phyloP scores from a whole-genome alignment of 2,329 filamentous ascomycete genomes.

The Ascochyta clinopodiicola region DNA sequence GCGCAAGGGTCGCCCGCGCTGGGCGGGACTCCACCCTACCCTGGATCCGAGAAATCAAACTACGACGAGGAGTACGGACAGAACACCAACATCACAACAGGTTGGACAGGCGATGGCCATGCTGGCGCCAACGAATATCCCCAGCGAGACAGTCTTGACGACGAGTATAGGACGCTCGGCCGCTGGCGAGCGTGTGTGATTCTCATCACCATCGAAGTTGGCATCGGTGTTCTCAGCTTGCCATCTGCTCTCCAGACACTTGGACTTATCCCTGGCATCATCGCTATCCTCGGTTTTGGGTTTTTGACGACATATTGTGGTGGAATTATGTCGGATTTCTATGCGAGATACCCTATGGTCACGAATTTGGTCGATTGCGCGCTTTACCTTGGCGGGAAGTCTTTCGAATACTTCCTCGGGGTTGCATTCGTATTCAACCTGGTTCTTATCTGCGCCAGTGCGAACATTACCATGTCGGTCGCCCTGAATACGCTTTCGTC shows the following conservation, averaged over 20 bases:
- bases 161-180: slow-evolving; percentile 36
- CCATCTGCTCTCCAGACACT: slow-evolving; percentile 38
- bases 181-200: slow-evolving; percentile 40
- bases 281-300: slow-evolving; percentile 39
- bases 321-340: slow-evolving; percentile 37
- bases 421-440: slow-evolving; percentile 36
- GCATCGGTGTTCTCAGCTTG: slow-evolving; percentile 38
- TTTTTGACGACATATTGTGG: slow-evolving; percentile 36
- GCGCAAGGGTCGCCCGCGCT: slow-evolving; percentile 17
- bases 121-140: slow-evolving; percentile 33
- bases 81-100: slow-evolving; percentile 33
- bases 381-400: slow-evolving; percentile 34
- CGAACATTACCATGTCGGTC: slow-evolving; percentile 54
- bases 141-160: slow-evolving; percentile 17
- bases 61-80: slow-evolving; percentile 32
- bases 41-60: slow-evolving; percentile 27
- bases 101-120: slow-evolving; percentile 33
- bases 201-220: slow-evolving; percentile 41
- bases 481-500: slow-evolving; percentile 69
- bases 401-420: slow-evolving; percentile 35
- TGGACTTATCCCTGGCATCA: slow-evolving; percentile 40
- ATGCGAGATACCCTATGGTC: slow-evolving; percentile 35
- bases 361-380: slow-evolving; percentile 41
- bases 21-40: slow-evolving; percentile 21
- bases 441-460: slow-evolving; percentile 37